Evolutionary conservation across 768 basidiomycete genomes (phyloP).

Genomic region (Tricholoma flavovirens): DNA sequence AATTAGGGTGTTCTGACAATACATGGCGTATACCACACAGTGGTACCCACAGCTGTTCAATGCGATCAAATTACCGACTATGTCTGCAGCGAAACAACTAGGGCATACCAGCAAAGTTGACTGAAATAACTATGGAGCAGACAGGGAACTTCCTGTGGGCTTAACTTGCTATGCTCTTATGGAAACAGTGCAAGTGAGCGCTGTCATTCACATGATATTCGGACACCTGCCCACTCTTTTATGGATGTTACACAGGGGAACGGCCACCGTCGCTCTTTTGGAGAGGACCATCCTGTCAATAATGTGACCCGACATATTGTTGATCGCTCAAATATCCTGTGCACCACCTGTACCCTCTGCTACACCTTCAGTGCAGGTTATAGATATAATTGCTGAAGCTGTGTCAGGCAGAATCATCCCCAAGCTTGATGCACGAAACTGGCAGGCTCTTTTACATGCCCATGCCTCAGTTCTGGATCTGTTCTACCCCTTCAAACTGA

Average conservation of each 20-base stretch:
- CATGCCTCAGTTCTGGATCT: not conserved
- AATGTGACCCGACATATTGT: not conserved
- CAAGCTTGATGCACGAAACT: not conserved
- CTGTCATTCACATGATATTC: slow-evolving; percentile 10
- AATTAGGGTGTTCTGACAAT: not conserved
- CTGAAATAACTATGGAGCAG: slow-evolving; percentile 10
- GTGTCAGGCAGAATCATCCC: not conserved
- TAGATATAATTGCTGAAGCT: not conserved
- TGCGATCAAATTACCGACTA: not conserved
- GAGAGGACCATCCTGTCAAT: not conserved
- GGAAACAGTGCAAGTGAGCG: slow-evolving; percentile 7
- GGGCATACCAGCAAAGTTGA: slow-evolving; percentile 8
- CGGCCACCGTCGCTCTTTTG: not conserved
- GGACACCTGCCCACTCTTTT: slow-evolving; percentile 1
- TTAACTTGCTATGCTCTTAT: slow-evolving; percentile 7
- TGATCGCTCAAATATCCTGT: not conserved
- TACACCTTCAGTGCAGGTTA: not conserved
- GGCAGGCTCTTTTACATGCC: not conserved
- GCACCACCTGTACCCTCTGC: not conserved
- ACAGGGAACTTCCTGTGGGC: slow-evolving; percentile 7
- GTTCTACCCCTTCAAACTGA: not conserved
- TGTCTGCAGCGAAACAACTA: slow-evolving; percentile 5
- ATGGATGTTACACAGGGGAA: not conserved
- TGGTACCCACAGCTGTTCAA: too few species aligned
- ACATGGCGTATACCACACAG: not conserved